Percentiles rank a stretch among this genome's conserved stretches.
Conservation (phyloP, 2,329 filamentous ascomycete genomes). For the Stagonosporopsis tanaceti region DNA sequence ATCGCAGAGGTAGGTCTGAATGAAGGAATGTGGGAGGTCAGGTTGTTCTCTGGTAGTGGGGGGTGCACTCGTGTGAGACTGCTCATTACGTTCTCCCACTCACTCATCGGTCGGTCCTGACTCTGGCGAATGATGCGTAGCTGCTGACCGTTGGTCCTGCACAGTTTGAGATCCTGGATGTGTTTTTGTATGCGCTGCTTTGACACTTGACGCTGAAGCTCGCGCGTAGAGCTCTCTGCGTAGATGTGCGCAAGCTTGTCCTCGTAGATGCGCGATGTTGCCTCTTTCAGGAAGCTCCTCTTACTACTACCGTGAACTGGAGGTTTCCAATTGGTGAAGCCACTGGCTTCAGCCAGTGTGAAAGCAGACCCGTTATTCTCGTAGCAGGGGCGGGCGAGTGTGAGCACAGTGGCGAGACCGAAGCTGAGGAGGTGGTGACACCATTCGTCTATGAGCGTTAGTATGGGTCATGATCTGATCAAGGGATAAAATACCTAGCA, state of each 20-base stretch:
- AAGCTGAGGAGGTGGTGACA: constrained; percentile 66
- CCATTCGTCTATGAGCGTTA: constrained; percentile 63
- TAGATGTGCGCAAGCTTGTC: constrained; percentile 54
- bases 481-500: constrained; percentile 56
- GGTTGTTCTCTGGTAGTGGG: constrained; percentile 28
- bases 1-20: constrained; percentile 31
- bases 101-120: constrained; percentile 52
- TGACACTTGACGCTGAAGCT: constrained; percentile 50
- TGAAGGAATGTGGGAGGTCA: constrained; percentile 43
- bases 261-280: constrained; percentile 67
- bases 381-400: constrained; percentile 54
- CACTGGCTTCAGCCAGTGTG: constrained; percentile 59
- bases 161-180: constrained; percentile 53
- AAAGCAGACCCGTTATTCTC: constrained; percentile 57
- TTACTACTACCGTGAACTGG: constrained; percentile 57
- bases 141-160: constrained; percentile 47
- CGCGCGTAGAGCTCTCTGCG: constrained; percentile 43
- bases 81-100: constrained; percentile 48
- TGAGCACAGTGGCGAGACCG: constrained; percentile 64
- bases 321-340: constrained; percentile 65
- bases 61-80: constrained; percentile 38
- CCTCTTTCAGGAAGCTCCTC: constrained; percentile 67
- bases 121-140: constrained; percentile 49
- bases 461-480: not conserved
- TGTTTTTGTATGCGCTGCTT: constrained; percentile 54